A percentile compares a stretch with the other conserved stretches of the same genome.
phyloP scores from a whole-genome alignment of 331 rosid genomes.

The Prunus yedoensis region DNA sequence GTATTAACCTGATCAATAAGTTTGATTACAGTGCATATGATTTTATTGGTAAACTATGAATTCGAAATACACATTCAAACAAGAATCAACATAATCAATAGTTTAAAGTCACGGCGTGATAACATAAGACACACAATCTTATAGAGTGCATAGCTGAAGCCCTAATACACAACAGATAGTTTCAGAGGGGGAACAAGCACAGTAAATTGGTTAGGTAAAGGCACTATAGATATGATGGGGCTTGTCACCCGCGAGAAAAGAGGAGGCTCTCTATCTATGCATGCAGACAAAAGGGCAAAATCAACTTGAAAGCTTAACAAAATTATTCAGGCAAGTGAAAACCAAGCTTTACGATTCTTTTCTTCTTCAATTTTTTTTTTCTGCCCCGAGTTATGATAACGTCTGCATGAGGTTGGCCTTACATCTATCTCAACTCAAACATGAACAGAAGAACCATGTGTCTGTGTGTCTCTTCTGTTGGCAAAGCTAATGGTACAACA shows the following conservation, averaged over 20 bases:
- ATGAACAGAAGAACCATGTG: background rate
- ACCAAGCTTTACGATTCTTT: background rate
- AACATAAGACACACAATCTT: background rate
- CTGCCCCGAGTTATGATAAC: background rate
- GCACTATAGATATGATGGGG: slow-evolving; percentile 11
- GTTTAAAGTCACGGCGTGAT: too few species aligned
- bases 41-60: too few species aligned
- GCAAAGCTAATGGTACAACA: slow-evolving; percentile 7
- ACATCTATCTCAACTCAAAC: background rate
- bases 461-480: background rate
- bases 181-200: background rate
- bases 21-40: too few species aligned
- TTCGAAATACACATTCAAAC: too few species aligned
- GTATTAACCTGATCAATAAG: too few species aligned
- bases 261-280: background rate
- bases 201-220: background rate
- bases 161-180: background rate
- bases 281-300: background rate
- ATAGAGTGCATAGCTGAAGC: background rate
- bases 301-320: background rate
- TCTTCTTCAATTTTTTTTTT: too few species aligned
- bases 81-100: too few species aligned
- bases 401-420: slow-evolving; percentile 29
- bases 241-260: slow-evolving; percentile 31
- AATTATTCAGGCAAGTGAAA: background rate